These are phyloP conservation scores for Coemansia sp. DNA, from an alignment of 192 early-diverging fungal species.

Conservation along the genomic window DNA sequence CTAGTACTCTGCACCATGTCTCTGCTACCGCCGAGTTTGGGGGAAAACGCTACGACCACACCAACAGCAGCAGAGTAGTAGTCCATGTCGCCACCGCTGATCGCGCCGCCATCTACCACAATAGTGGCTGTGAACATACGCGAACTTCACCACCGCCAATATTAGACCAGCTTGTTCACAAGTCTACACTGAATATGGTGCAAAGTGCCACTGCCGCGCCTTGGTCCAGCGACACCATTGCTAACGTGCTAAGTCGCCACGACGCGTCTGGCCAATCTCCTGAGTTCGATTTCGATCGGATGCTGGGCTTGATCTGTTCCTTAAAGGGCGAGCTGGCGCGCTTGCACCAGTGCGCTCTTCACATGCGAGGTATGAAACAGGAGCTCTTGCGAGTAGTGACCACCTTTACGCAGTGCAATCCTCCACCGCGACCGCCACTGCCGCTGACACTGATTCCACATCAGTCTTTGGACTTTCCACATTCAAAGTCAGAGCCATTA, in stretches of 20 bases:
- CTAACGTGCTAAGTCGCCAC: not conserved
- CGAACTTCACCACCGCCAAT: not conserved
- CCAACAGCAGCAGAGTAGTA: not conserved
- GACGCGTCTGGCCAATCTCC: not conserved
- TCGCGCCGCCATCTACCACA: not conserved
- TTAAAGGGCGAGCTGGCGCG: constrained; percentile 3
- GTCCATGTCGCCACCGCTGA: no score
- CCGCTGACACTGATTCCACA: not conserved
- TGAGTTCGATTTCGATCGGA: not conserved
- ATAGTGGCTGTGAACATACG: not conserved
- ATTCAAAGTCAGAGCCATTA: not conserved
- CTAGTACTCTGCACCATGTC: not conserved
- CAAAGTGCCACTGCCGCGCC: not conserved
- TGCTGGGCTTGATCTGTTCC: not conserved
- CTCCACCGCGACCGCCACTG: not conserved
- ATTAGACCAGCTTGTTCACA: not conserved
- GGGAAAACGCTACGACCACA: not conserved
- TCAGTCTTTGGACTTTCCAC: not conserved
- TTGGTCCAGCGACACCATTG: not conserved
- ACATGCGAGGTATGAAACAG: constrained; percentile 1
- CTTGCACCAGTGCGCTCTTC: not conserved
- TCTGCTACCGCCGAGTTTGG: not conserved
- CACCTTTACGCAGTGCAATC: not conserved
- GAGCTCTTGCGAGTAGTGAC: not conserved
- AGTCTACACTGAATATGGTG: not conserved